Evolutionary conservation across 129 eudicot genomes (phyloP), one percentile per base, ranked within the genome.

Genomic region (Scalesia atractyloides): DNA sequence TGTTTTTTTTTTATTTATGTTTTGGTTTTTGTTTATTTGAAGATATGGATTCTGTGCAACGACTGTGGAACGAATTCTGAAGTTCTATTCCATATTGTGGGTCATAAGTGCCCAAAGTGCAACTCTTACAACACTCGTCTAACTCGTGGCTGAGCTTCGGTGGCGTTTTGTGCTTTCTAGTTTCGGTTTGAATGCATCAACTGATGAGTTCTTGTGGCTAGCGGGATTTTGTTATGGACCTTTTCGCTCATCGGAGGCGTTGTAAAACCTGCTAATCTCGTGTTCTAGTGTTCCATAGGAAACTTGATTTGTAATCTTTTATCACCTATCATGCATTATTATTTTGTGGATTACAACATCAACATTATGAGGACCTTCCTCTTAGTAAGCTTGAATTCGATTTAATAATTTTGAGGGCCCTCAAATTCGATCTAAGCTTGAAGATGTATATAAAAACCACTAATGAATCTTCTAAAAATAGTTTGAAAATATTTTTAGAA

Each of bases 51-150:
- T 51, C 87, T 92, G 9, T 92, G 97, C 84, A 92, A 92, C 47
- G 97, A 92, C 75, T 92, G 97, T 75, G 96, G 93, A 16, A 37
- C 76, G 7, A 81, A 65, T 26, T 85, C 96, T 0, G 82, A 86
- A 65, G 97, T 89, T 22, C 72, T 72, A 17, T 92, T 66, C 68
- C 91, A 92, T 66, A 58, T 92, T 16, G 87, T 92, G 82, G 97
- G 82, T 66, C 87, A 86, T 14, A 92, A 92, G 80, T 92, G 97
- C 73, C 91, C 94, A 0, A 71, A 66, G n/a, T 89, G 97, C 89
- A 86, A 88, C 53, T 92, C 98, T 9, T 92, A 92, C 91, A 92
- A 92, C 73, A 89, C 98, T 51, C 88, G 96, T 19, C 88, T 82
- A 52, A 86, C 83, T 39, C 75, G 97, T 73, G 86, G 85, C 72